Evolutionary conservation across 345 rosid species (phyloP).

Genomic region (Pistacia vera): DNA sequence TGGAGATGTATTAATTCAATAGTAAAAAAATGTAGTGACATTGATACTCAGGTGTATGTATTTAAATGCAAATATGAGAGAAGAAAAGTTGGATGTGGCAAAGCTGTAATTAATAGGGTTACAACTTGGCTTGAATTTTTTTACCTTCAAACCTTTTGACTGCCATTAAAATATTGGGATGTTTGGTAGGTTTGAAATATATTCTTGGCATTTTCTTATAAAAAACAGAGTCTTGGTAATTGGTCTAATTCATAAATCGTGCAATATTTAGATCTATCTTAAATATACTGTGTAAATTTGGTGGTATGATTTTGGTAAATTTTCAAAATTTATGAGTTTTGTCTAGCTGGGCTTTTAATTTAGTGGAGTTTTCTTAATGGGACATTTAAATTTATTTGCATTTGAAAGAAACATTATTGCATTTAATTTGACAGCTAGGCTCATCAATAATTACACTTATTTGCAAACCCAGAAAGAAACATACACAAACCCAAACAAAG

Average conservation of each 20-base stretch:
- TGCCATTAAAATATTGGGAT: neutral
- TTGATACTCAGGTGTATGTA: neutral
- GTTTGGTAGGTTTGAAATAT: neutral
- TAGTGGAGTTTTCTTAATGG: neutral
- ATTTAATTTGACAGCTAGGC: neutral
- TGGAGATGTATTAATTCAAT: neutral
- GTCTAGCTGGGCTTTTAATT: neutral
- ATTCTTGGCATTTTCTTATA: too few species aligned
- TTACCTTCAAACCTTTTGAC: neutral
- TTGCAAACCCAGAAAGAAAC: neutral
- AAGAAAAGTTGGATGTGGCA: neutral
- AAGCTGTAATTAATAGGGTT: neutral
- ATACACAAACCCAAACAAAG: neutral
- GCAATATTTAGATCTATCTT: neutral
- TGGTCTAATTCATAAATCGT: neutral
- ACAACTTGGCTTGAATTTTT: neutral
- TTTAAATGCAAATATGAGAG: neutral
- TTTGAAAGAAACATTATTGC: slow-evolving; percentile 3
- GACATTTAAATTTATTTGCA: neutral
- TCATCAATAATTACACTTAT: neutral
- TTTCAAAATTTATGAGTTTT: neutral
- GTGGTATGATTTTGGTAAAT: neutral
- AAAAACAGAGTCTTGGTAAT: neutral
- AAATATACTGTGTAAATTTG: neutral
- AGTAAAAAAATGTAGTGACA: neutral